Evolutionary conservation across 1,139 yeast species (phyloP), one percentile per base, ranked within the genome.

Genomic region (Pichia sp.): DNA sequence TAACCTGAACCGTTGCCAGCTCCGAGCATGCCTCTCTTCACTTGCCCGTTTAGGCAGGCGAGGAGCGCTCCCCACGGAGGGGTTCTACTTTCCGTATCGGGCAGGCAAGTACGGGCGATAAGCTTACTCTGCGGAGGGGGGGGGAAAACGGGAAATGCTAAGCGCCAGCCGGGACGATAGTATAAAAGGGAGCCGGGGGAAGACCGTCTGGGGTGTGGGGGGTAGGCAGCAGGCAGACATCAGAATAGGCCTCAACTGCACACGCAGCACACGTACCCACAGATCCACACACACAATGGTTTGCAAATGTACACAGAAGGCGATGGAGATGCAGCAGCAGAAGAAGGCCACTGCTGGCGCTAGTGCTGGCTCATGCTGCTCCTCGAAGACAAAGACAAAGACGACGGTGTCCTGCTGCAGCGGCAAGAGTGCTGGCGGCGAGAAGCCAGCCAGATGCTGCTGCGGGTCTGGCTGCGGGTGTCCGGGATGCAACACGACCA

Each of bases 401-500:
- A 30, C 34, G 9, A 25, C 40, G 13, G 44, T 47, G 10, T 50
- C 59, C 12, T 58, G 63, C 46, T 62, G 64, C 37, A 55, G 60
- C n/a, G 58, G 61, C 34, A 50, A 51, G 21, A 39, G 30, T 3
- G 48, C 53, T 45, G 22, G 39, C n/a, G 54, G 51, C 42, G 55
- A 39, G 41, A 56, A 39, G 56, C 52, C 58, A 37, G 41, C 50
- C 41, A 61, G 61, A 51, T 65, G 68, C 55, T 59, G 60, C 28
- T 65, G 68, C 51, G 68, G 68, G 10, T 53, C 64, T 13, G 66
- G 65, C 18, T 65, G 68, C 49, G 52, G 56, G 21, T 65, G 68
- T 52, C 63, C 66, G 23, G 47, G 59, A n/a, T 65, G 68, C 56
- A 65, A 65, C 59, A 64, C 67, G 40, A 65, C 68, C 47, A 64